A percentile compares a stretch with the other conserved stretches of the same genome.
Conservation (phyloP, 768 basidiomycete species). For the Fomitopsis serialis region DNA sequence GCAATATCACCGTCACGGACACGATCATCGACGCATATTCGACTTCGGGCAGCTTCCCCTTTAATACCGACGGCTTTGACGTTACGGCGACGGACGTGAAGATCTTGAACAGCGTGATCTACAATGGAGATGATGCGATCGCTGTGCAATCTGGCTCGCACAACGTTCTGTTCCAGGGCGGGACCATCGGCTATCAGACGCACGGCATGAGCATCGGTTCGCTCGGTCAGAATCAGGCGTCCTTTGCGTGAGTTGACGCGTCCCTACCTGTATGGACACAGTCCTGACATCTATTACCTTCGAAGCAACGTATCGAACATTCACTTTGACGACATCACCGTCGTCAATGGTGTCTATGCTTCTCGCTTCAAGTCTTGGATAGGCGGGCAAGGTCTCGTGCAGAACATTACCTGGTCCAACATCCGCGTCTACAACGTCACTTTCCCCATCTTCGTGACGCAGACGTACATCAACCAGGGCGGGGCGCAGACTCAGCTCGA, state of each 20-base stretch:
- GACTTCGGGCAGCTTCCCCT: background rate
- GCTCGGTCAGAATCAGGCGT: background rate
- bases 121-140: background rate
- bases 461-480: background rate
- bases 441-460: background rate
- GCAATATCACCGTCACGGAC: background rate
- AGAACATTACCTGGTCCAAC: background rate
- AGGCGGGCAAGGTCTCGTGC: background rate
- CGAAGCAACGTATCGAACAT: background rate
- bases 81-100: background rate
- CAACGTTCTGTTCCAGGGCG: background rate
- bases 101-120: background rate
- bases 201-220: background rate
- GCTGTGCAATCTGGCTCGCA: background rate
- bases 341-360: background rate
- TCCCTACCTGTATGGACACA: background rate
- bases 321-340: background rate
- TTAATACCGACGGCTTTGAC: background rate
- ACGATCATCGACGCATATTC: background rate
- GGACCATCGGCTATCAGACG: background rate
- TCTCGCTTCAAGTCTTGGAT: background rate
- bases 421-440: background rate
- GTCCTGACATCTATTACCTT: background rate
- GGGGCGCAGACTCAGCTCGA: background rate
- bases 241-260: background rate